These are phyloP conservation scores for Erysimum cheiranthoides DNA, from an alignment of 345 rosid genomes.

Conservation along the genomic window DNA sequence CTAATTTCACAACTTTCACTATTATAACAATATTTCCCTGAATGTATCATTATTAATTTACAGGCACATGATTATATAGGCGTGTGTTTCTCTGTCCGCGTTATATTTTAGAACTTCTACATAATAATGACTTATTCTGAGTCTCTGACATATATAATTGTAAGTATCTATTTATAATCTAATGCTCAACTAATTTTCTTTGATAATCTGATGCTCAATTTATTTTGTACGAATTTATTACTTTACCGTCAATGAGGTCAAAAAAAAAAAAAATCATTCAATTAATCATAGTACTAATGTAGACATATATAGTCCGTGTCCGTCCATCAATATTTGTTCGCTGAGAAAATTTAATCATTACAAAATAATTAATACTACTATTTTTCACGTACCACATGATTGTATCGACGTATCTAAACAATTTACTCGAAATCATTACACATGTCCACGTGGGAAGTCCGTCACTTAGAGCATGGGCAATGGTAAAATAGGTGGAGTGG, in stretches of 20 bases:
- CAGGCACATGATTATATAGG: constrained; percentile 21
- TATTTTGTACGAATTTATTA: neutral
- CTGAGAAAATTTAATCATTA: constrained; percentile 34
- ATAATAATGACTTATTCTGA: too few species aligned
- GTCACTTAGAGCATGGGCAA: too few species aligned
- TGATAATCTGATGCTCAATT: neutral
- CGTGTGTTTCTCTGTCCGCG: neutral
- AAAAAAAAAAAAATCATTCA: neutral
- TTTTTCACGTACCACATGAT: constrained; percentile 41
- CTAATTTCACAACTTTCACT: neutral
- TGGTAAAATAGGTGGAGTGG: too few species aligned
- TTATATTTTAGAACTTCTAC: neutral
- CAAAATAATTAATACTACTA: constrained; percentile 28
- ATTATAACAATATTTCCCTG: constrained; percentile 2
- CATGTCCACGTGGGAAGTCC: constrained; percentile 43
- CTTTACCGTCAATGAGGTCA: neutral
- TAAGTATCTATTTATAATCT: neutral
- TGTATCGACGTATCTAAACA: constrained; percentile 35
- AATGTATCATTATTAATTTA: neutral
- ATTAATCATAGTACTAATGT: neutral
- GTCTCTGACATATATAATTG: neutral
- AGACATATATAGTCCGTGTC: neutral
- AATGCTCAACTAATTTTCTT: neutral
- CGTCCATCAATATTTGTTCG: constrained; percentile 16
- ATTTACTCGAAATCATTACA: constrained; percentile 39